Evolutionary conservation across 177 flowering plant genomes (phyloP), one percentile per base, ranked within the genome.

Genomic region (Telopea speciosissima): DNA sequence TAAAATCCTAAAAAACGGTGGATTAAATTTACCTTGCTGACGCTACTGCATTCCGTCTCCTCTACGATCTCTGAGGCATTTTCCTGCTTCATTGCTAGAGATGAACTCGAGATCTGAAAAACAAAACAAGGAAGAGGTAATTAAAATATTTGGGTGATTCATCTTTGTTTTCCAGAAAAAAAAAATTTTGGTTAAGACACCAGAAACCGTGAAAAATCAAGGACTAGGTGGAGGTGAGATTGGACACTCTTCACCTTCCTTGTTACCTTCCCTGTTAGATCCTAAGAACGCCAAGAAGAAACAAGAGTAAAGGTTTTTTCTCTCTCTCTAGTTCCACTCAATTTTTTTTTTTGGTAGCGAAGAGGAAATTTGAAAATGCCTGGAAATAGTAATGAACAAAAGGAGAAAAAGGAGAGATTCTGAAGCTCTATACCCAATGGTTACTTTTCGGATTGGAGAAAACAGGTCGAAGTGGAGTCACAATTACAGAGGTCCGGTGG

Each of bases 1-100:
- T 14, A 54, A 54, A 60, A 16, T n/a, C n/a, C n/a, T n/a, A n/a
- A n/a, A n/a, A n/a, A n/a, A n/a, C n/a, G 65, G 36, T 21, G 42
- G 5, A 28, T n/a, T 28, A 24, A 33, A 19, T 12, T 24, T 78
- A 86, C 90, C 86, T 86, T 86, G 49, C 71, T 40, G 68, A 73
- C 58, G 70, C 65, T 17, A 52, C 72, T 66, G 61, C 81, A 68
- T 69, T 81, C 85, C 40, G 75, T 71, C 44, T 77, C 84, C 24
- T 69, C 82, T 28, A 28, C 69, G 11, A 64, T 68, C 67, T 67
- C 74, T 40, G 78, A 59, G 24, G 52, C 64, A 64, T 68, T 68
- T 64, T 68, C 72, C 62, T 40, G 22, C n/a, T 68, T 68, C 24
- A 5, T 36, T 36, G 63, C 58, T 22, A 16, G 52, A 28, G 7